phyloP scores from a whole-genome alignment of 495 filamentous ascomycete genomes.

The Aspergillus cristatus region DNA sequence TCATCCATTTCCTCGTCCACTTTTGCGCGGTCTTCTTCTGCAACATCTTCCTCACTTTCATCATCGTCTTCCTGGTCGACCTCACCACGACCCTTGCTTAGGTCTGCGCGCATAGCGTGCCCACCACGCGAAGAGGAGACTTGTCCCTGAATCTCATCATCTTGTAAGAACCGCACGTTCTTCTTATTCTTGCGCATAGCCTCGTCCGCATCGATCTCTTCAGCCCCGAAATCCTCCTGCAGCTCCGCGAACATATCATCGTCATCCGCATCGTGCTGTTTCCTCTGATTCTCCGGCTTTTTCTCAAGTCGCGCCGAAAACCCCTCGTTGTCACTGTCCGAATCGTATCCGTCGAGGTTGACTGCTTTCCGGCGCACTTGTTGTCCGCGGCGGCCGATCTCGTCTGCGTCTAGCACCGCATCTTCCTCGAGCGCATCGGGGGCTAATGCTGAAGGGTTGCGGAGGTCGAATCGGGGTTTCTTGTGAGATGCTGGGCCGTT shows the following conservation, averaged over 20 bases:
- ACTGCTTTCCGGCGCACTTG: constrained; percentile 83
- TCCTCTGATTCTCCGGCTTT: constrained; percentile 42
- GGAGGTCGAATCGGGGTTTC: constrained; percentile 87
- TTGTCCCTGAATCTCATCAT: constrained; percentile 78
- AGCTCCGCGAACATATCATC: constrained; percentile 90
- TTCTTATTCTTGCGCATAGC: constrained; percentile 59
- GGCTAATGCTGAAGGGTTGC: constrained; percentile 85
- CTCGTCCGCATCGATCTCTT: constrained; percentile 39
- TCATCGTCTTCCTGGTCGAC: constrained; percentile 31
- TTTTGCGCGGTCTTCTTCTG: constrained; percentile 62
- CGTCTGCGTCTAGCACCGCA: constrained; percentile 77
- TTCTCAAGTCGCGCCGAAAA: constrained; percentile 62
- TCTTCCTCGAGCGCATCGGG: constrained; percentile 72
- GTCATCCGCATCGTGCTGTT: constrained; percentile 38
- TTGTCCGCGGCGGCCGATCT: constrained; percentile 72
- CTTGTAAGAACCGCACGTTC: constrained; percentile 64
- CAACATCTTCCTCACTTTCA: constrained; percentile 60
- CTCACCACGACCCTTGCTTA: constrained; percentile 33
- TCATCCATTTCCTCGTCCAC: constrained; percentile 66
- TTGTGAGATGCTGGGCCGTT: constrained; percentile 48
- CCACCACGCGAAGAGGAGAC: constrained; percentile 64
- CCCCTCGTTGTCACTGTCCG: constrained; percentile 86
- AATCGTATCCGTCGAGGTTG: constrained; percentile 94
- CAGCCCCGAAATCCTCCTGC: constrained; percentile 51
- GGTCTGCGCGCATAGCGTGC: constrained; percentile 54